These are phyloP conservation scores for Aspergillus olivimuriae DNA, from an alignment of 495 filamentous ascomycete genomes.

Conservation along the genomic window DNA sequence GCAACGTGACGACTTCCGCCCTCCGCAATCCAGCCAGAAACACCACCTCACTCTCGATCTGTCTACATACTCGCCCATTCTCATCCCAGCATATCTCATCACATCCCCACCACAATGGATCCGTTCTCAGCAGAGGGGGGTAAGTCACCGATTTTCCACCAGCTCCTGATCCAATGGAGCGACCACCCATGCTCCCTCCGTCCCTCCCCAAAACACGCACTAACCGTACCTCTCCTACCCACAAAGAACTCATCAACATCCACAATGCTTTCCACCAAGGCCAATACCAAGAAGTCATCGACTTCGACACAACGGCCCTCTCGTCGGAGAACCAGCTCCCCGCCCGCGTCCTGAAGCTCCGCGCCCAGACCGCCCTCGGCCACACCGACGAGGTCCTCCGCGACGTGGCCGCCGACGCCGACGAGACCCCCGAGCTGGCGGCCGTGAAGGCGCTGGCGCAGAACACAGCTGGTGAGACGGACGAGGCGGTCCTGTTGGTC, in stretches of 20 bases:
- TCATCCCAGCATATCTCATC: not conserved
- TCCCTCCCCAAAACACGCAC: too few species aligned
- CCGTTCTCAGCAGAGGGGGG: conserved; percentile 90
- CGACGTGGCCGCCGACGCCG: conserved; percentile 53
- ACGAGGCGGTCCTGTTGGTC: conserved; percentile 53
- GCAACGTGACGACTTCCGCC: conserved; percentile 20
- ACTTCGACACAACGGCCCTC: conserved; percentile 70
- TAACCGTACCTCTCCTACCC: too few species aligned
- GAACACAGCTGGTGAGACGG: conserved; percentile 50
- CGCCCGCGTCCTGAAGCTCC: conserved; percentile 72
- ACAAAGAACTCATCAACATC: conserved; percentile 85
- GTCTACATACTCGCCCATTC: not conserved
- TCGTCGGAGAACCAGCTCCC: conserved; percentile 69
- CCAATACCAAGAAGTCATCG: conserved; percentile 75
- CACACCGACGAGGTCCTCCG: conserved; percentile 64
- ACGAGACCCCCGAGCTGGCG: conserved; percentile 62
- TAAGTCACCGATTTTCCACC: conserved; percentile 29
- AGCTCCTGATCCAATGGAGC: conserved; percentile 2
- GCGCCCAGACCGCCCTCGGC: conserved; percentile 75
- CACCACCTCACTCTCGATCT: not conserved
- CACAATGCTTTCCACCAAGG: conserved; percentile 93
- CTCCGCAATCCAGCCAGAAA: not conserved
- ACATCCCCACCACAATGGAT: too few species aligned
- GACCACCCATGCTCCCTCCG: conserved; percentile 2
- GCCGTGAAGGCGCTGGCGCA: conserved; percentile 76